Base-by-base conservation (phyloP, 805 yeast species). In the Sugiyamaella floridensis region DNA sequence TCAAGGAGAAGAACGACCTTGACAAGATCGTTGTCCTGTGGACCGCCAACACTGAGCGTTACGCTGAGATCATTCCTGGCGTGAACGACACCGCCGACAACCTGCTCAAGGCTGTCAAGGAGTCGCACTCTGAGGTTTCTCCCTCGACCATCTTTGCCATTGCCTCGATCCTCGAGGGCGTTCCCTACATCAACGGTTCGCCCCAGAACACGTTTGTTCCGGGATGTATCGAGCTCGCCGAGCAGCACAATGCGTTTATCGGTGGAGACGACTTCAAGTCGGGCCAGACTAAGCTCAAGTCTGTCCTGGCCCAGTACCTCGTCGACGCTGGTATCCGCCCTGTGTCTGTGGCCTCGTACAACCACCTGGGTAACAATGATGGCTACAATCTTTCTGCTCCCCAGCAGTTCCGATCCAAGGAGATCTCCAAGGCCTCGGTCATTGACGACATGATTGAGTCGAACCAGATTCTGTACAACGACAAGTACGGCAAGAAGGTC, bases 291-390 rank as follows among this genome's bases (percentile, higher is more conserved):
- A 90, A 90, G 75, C 71, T 90, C 65, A 90, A 90, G 75, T 89
- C 97, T n/a, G 97, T 90, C 16, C 78, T 90, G 69, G 97, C 97
- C 19, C 97, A 92, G 74, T 90, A 84, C 70, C 79, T 90, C 61
- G 97, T 90, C 51, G 98, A 90, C 69, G 98, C 98, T 37, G 98
- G 98, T 75, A 90, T 90, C 71, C 85, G 87, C 71, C 97, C 97
- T 40, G 75, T 86, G 40, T 89, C 97, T 29, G 86, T 90, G 69
- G 97, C 97, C 19, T 89, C 97, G 15, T 90, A 90, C 74, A 90
- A 90, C 73, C 98, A 90, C 72, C 78, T 90, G 66, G 98, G 98
- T 67, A 90, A 90, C 77, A 90, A 90, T 66, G 98, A 90, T 69
- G 98, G 98, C 46, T 88, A 76, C 76, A 90, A 90, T 73, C 77